Evolutionary conservation across 192 early-diverging fungal genomes (phyloP).

Genomic region (Jimgerdemannia flammicorona): DNA sequence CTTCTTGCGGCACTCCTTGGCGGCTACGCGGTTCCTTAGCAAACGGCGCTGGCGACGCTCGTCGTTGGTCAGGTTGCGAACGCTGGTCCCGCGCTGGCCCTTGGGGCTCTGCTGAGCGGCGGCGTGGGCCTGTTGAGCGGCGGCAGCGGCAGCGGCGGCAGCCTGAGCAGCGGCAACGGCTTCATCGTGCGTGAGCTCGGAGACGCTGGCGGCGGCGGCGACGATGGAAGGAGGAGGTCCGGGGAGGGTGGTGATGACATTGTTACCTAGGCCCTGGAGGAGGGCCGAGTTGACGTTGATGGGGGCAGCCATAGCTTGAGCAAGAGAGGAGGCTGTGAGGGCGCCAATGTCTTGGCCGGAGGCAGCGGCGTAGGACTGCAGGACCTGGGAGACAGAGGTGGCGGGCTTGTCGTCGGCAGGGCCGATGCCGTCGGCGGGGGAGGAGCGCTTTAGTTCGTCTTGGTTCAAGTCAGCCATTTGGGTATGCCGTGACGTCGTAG

Average conservation of each 20-base stretch:
- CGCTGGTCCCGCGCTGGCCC: constrained; percentile 6
- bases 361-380: constrained; percentile 27
- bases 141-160: constrained; percentile 4
- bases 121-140: constrained; percentile 8
- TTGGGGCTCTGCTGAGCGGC: constrained; percentile 7
- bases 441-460: too few species aligned
- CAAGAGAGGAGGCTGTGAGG: constrained; percentile 27
- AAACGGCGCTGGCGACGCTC: constrained; percentile 73
- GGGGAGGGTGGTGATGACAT: constrained; percentile 27
- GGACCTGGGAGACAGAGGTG: constrained; percentile 3
- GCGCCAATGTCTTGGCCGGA: constrained; percentile 23
- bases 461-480: too few species aligned
- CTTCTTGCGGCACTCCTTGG: constrained; percentile 82
- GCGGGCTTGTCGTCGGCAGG: constrained; percentile 1
- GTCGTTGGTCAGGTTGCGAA: constrained; percentile 54
- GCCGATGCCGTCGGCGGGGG: not conserved
- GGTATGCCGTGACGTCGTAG: too few species aligned
- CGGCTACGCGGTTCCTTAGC: constrained; percentile 73
- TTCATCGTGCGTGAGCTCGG: not conserved
- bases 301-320: constrained; percentile 33
- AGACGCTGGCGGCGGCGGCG: not conserved
- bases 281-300: constrained; percentile 23
- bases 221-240: constrained; percentile 6
- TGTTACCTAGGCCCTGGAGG: constrained; percentile 22
- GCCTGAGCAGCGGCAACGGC: too few species aligned